Conservation (phyloP, 106 monocot genomes). For the Allium fistulosum region DNA sequence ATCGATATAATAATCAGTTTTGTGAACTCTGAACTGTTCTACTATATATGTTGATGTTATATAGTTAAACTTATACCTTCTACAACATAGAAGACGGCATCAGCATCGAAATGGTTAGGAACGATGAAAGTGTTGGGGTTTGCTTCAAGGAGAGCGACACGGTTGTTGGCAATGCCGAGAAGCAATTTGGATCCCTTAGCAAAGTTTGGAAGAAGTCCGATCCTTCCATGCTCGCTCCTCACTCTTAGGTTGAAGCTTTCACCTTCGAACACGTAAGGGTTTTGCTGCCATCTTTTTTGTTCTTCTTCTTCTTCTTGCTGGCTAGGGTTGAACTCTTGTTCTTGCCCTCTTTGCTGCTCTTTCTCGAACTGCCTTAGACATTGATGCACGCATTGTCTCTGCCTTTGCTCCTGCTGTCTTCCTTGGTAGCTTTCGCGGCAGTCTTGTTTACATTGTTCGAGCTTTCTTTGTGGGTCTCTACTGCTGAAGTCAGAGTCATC, state of each 20-base stretch:
- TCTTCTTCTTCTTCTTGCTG: background rate
- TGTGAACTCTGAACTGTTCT: background rate
- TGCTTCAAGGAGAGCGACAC: conserved; percentile 26
- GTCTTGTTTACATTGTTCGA: background rate
- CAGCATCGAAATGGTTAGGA: conserved; percentile 38
- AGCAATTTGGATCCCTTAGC: conserved; percentile 11
- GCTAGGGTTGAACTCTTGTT: no score
- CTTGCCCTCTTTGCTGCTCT: background rate
- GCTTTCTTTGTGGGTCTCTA: background rate
- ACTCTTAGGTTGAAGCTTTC: conserved; percentile 16
- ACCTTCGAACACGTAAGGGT: conserved; percentile 19
- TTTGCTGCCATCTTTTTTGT: background rate
- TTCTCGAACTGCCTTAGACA: background rate
- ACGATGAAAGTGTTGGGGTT: conserved; percentile 27
- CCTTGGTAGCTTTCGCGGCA: conserved; percentile 1
- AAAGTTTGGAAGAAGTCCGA: conserved; percentile 20
- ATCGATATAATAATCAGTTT: background rate
- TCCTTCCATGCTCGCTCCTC: conserved; percentile 20
- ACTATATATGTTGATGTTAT: background rate
- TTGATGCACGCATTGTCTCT: background rate
- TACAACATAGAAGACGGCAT: conserved; percentile 26
- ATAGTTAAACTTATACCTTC: conserved; percentile 9
- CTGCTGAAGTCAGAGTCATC: background rate
- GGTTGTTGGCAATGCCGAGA: conserved; percentile 26
- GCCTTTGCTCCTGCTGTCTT: background rate